Base-by-base conservation (phyloP, 768 basidiomycete genomes). In the Pleurotus cornucopiae region DNA sequence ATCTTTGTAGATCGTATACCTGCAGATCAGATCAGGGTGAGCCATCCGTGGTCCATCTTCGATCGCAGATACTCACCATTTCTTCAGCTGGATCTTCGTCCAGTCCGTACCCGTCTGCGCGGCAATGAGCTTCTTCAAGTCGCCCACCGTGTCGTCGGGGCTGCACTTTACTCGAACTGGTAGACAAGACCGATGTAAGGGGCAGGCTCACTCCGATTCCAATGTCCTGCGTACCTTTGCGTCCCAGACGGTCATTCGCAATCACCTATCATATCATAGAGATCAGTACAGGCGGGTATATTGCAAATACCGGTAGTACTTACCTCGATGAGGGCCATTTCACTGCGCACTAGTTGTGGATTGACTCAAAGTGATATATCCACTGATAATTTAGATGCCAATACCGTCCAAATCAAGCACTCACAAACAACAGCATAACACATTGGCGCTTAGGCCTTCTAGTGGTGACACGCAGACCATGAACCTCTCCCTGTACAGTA, bases 1-100 rank as follows among this genome's bases (percentile, higher is more conserved):
- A 69, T 99, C 95, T 73, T 98, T 98, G 78, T 86, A 99, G 45
- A 84, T 88, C 3, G 83, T 94, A 69, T 97, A 94, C 94, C 94
- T 95, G 64, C 9, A 26, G 9, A 46, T 37, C 38, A 46, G 54
- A 43, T 47, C 38, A 7, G 51, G 38, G 37, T 26, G 23, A 26
- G 39, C 37, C 46, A 16, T 49, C 55, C 48, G 37, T 14, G 21
- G 30, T 14, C 21, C 13, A 34, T n/a, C 21, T 40, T 26, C n/a
- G 51, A 52, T 52, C 14, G 26, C 38, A 11, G 40, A 30, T 18
- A 70, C 87, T 57, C 61, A 92, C 97, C 95, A 98, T 81, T 98
- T 98, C 87, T 97, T 98, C 52, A 99, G 75, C 66, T 86, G 82
- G 57, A 99, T 96, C 82, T 96, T 98, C 34, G 70, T 73, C 3